phyloP scores from a whole-genome alignment of 1,284 basidiomycete genomes.

The Schizopora paradoxa region DNA sequence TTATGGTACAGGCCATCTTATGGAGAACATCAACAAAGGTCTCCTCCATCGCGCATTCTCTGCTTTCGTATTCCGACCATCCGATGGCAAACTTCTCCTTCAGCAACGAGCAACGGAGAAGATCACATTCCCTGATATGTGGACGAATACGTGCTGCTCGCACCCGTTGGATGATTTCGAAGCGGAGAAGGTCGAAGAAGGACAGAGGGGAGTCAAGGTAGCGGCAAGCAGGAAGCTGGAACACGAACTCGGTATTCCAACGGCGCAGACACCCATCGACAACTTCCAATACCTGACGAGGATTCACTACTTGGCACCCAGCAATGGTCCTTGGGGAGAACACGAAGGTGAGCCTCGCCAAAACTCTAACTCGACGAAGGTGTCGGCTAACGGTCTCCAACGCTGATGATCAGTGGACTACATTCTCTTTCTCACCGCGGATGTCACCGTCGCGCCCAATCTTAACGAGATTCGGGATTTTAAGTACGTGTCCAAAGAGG shows the following conservation, averaged over 20 bases:
- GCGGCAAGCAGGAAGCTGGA: constrained; percentile 95
- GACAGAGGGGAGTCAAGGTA: constrained; percentile 80
- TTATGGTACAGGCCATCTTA: constrained; percentile 77
- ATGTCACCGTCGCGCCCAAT: constrained; percentile 85
- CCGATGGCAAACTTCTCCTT: constrained; percentile 90
- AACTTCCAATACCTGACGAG: constrained; percentile 93
- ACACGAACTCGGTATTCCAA: constrained; percentile 94
- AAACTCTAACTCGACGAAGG: neutral
- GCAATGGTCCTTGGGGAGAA: constrained; percentile 93
- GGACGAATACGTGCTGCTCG: constrained; percentile 99
- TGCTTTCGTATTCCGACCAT: constrained; percentile 93
- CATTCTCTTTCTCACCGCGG: constrained; percentile 90
- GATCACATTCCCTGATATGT: constrained; percentile 99
- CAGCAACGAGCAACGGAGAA: constrained; percentile 96
- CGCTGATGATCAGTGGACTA: constrained; percentile 78
- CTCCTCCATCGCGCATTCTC: constrained; percentile 98
- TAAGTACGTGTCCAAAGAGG: constrained; percentile 88
- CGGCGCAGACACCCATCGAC: constrained; percentile 71
- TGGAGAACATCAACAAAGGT: constrained; percentile 95
- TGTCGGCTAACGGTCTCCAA: constrained; percentile 14
- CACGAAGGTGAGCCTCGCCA: constrained; percentile 76
- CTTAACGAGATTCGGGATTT: constrained; percentile 88
- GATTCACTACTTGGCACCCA: constrained; percentile 97
- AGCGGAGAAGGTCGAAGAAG: constrained; percentile 70
- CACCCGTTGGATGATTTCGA: constrained; percentile 93